phyloP scores from a whole-genome alignment of 345 rosid genomes.

The Xanthoceras sorbifolium region DNA sequence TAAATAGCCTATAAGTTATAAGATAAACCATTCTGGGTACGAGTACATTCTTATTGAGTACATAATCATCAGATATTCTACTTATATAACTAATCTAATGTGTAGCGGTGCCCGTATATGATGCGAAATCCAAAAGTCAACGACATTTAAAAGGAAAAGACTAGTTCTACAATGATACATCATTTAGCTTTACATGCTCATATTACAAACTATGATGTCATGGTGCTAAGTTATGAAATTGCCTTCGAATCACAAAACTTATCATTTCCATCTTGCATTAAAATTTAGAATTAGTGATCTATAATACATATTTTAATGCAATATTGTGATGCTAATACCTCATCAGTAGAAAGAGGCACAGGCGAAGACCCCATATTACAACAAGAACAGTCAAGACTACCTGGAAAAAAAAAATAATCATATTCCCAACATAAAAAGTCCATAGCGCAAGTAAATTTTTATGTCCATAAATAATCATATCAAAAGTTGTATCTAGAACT shows the following conservation, averaged over 20 bases:
- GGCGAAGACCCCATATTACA: constrained; percentile 84
- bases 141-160: not conserved
- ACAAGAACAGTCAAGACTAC: constrained; percentile 69
- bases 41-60: not conserved
- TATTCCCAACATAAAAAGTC: not conserved
- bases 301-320: not conserved
- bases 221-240: not conserved
- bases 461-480: not conserved
- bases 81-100: not conserved
- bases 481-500: not conserved
- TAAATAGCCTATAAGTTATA: not conserved
- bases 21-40: not conserved
- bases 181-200: not conserved
- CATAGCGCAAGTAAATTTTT: not conserved
- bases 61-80: not conserved
- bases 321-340: constrained; percentile 47
- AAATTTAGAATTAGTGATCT: not conserved
- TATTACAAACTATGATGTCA: not conserved
- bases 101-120: not conserved
- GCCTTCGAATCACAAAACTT: constrained; percentile 4
- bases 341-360: constrained; percentile 70
- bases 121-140: not conserved
- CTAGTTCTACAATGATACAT: not conserved
- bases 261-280: not conserved
- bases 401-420: constrained; percentile 40